These are phyloP conservation scores for Rhododendron kiyosumense DNA, from an alignment of 148 eudicot genomes.

Conservation along the genomic window DNA sequence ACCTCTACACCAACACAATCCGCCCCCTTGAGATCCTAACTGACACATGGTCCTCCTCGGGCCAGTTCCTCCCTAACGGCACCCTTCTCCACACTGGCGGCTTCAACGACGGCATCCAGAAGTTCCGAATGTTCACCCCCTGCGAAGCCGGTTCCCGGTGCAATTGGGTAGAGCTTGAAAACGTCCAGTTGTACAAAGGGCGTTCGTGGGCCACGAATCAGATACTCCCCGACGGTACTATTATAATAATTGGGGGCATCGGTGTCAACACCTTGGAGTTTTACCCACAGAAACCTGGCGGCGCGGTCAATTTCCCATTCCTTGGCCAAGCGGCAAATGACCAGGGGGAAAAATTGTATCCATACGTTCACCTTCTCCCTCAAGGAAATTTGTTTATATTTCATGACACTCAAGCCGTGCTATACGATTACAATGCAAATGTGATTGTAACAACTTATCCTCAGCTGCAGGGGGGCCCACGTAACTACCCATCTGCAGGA, in stretches of 20 bases:
- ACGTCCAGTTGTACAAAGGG: constrained; percentile 34
- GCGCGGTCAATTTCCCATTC: constrained; percentile 41
- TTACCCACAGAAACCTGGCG: constrained; percentile 42
- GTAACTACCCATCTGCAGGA: constrained; percentile 41
- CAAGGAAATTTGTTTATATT: constrained; percentile 66
- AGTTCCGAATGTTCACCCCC: constrained; percentile 58
- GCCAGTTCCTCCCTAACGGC: not conserved
- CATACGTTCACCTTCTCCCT: constrained; percentile 80
- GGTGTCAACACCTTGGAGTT: constrained; percentile 46
- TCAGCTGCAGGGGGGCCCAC: constrained; percentile 65
- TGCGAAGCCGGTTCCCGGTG: constrained; percentile 42
- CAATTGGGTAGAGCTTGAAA: constrained; percentile 73
- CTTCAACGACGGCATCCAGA: constrained; percentile 48
- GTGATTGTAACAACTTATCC: constrained; percentile 37
- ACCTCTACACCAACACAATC: constrained; percentile 42
- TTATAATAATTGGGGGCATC: constrained; percentile 75
- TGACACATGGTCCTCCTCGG: not conserved
- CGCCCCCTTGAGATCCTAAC: constrained; percentile 63
- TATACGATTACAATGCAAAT: constrained; percentile 47
- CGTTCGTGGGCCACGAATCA: constrained; percentile 30
- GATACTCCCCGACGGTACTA: constrained; percentile 68
- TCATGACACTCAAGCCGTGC: constrained; percentile 61
- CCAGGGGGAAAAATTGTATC: constrained; percentile 80
- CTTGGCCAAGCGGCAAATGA: constrained; percentile 47
- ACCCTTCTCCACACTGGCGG: constrained; percentile 72